Percentiles rank a stretch among this genome's conserved stretches.
Evolutionary conservation across 2,329 filamentous ascomycete species (phyloP).

Genomic region (Fusarium sp.): DNA sequence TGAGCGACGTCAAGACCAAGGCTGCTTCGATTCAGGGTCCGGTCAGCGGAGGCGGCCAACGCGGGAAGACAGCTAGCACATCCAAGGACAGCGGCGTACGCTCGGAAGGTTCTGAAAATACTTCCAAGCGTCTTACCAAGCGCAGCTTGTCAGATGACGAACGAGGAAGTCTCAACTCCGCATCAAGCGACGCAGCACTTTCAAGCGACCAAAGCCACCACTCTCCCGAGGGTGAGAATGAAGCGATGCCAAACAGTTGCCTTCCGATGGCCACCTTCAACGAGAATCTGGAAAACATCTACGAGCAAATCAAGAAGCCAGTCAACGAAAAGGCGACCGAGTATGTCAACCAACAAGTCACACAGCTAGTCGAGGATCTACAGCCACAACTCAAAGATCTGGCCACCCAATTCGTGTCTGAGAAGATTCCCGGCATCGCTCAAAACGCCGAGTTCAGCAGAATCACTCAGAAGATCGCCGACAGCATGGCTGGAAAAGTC

Average conservation of each 20-base stretch:
- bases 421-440: not conserved
- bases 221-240: too few relatives aligned
- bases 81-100: not conserved
- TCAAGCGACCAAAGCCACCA: too few relatives aligned
- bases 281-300: not conserved
- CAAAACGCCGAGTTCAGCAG: not conserved
- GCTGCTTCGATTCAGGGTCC: not conserved
- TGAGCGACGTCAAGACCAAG: not conserved
- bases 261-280: too few relatives aligned
- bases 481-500: not conserved
- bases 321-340: not conserved
- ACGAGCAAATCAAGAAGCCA: not conserved
- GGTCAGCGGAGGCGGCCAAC: not conserved
- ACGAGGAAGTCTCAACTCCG: not conserved
- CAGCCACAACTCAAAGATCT: not conserved
- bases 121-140: not conserved
- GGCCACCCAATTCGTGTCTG: not conserved
- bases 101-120: not conserved
- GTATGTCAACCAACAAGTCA: not conserved
- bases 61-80: not conserved
- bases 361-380: not conserved
- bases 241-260: not conserved
- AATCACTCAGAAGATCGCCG: not conserved
- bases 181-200: too few relatives aligned
- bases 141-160: not conserved